Base-by-base conservation (phyloP, 108 stramenopile species). In the Skeletonema tropicum region DNA sequence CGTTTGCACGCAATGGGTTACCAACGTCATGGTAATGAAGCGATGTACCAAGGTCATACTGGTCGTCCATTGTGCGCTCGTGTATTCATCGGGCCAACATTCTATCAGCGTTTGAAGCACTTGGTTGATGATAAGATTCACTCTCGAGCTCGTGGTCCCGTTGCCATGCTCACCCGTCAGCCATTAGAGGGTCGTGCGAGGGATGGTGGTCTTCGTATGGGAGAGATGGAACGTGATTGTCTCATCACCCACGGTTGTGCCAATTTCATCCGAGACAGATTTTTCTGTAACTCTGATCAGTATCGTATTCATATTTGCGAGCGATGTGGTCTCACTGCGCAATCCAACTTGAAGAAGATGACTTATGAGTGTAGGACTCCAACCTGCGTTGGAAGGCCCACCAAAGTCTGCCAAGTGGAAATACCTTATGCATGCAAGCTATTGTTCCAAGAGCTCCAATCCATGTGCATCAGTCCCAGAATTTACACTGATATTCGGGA, bases 191-290 rank as follows among this genome's bases (percentile, higher is more conserved):
- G 99, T 70, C 93, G 99, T 70, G 94, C 94, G 17, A 87, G 97
- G 55, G 98, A 97, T 79, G 99, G 99, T 64, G 99, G 99, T 57
- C 82, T 99, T 71, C 97, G 99, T 32, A 98, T 99, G 96, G 99
- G 99, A 65, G 99, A 99, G 85, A 99, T 99, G 99, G 99, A 99
- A 86, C 99, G 99, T 75, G 99, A 99, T 88, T 99, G 98, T 76
- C 86, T 99, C 60, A 97, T 99, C 71, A 95, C 97, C 5, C 98
- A 99, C 81, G 99, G 99, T n/a, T 96, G 95, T 70, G 97, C 98
- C 36, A 93, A 89, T 78, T 97, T 99, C 85, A 95, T 99, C 52
- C 89, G 97, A 2, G 99, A 99, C 91, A 92, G 99, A 12, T 94
- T 99, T 85, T 98, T 99, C 72, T 85, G 91, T 67, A 97, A 97